Conservation (phyloP, 306 rosid species). For the Dalbergia cultrata region DNA sequence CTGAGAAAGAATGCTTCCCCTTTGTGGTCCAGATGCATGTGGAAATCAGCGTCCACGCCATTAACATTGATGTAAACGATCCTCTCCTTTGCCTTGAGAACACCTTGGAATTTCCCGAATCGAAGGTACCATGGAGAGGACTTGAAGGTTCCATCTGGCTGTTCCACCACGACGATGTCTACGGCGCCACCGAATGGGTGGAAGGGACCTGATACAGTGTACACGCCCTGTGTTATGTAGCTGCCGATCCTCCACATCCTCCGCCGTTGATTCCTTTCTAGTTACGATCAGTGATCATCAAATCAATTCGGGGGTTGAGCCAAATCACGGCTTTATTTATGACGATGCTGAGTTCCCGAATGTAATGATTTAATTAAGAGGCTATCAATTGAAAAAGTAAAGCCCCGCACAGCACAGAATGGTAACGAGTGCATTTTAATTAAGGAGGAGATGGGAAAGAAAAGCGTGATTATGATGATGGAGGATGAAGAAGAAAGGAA, state of each 20-base stretch:
- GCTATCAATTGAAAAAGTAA: background rate
- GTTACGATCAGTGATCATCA: background rate
- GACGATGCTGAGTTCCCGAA: background rate
- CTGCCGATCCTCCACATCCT: conserved; percentile 89
- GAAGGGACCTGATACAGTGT: conserved; percentile 82
- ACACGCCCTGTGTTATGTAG: conserved; percentile 75
- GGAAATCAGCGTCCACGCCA: conserved; percentile 69
- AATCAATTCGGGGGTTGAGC: background rate
- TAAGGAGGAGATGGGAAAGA: too few species aligned
- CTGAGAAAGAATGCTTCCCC: conserved; percentile 87
- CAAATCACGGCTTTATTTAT: background rate
- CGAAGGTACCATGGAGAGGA: conserved; percentile 94
- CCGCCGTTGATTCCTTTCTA: conserved; percentile 15
- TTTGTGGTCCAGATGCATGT: conserved; percentile 80
- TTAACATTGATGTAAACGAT: conserved; percentile 73
- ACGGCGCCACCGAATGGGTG: conserved; percentile 99
- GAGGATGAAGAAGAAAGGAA: too few species aligned
- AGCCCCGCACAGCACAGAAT: background rate
- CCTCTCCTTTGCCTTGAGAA: conserved; percentile 80
- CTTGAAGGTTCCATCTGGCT: conserved; percentile 81
- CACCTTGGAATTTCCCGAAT: conserved; percentile 96
- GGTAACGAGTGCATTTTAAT: background rate
- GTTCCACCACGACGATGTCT: conserved; percentile 89
- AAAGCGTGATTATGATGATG: too few species aligned
- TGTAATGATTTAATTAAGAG: background rate